These are phyloP conservation scores for Tubosaeta brunneosetosa DNA, from an alignment of 768 basidiomycete genomes.

Conservation along the genomic window DNA sequence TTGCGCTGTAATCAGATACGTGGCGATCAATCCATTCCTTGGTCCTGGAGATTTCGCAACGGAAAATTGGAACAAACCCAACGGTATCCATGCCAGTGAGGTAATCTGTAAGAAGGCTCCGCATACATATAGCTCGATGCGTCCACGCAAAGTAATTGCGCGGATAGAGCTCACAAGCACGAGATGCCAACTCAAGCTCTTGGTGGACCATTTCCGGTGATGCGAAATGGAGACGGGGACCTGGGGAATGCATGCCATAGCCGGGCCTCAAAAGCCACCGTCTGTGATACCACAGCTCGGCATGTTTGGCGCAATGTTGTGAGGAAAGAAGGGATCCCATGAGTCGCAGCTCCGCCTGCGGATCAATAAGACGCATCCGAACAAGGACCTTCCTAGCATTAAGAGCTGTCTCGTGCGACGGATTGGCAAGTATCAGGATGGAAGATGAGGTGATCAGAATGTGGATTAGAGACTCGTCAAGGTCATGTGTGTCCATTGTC, in stretches of 20 bases:
- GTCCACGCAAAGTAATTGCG: slow-evolving; percentile 75
- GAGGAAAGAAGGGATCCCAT: slow-evolving; percentile 46
- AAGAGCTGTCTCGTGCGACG: slow-evolving; percentile 65
- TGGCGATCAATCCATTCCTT: slow-evolving; percentile 58
- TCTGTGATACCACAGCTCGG: slow-evolving; percentile 66
- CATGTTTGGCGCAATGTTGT: slow-evolving; percentile 57
- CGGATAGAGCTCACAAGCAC: slow-evolving; percentile 58
- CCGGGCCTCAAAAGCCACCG: slow-evolving; percentile 51
- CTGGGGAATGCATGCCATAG: slow-evolving; percentile 21
- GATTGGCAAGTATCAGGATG: slow-evolving; percentile 59
- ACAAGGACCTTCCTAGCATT: slow-evolving; percentile 57
- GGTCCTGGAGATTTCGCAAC: slow-evolving; percentile 35
- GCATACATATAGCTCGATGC: slow-evolving; percentile 52
- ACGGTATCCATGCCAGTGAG: slow-evolving; percentile 11
- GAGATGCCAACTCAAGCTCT: slow-evolving; percentile 47
- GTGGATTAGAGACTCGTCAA: slow-evolving; percentile 8
- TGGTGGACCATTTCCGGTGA: slow-evolving; percentile 34
- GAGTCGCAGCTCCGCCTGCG: slow-evolving; percentile 45
- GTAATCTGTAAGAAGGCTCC: slow-evolving; percentile 21
- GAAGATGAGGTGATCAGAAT: slow-evolving; percentile 35
- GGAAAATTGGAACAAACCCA: slow-evolving; percentile 31
- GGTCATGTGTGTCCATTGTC: not conserved
- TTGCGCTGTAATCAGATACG: slow-evolving; percentile 62
- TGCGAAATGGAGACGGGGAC: slow-evolving; percentile 9
- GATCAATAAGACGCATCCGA: slow-evolving; percentile 30